Percentiles rank a stretch among this genome's conserved stretches.
phyloP scores from a whole-genome alignment of 495 filamentous ascomycete genomes.

The Aspergillus steynii region DNA sequence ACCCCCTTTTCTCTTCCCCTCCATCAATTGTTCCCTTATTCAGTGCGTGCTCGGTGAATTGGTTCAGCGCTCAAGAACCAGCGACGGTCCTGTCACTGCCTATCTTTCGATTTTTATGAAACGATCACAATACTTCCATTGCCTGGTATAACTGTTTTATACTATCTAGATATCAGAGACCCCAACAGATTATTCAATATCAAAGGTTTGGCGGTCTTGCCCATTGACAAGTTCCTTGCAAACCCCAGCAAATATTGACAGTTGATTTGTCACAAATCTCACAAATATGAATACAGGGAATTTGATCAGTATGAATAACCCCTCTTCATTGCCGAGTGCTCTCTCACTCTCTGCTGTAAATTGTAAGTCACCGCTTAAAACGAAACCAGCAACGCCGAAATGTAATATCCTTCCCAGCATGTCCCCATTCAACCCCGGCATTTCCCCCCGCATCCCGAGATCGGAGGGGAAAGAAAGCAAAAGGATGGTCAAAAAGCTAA shows the following conservation, averaged over 20 bases:
- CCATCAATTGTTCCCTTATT: too few relatives aligned
- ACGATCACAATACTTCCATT: too few relatives aligned
- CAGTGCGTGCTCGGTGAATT: too few relatives aligned
- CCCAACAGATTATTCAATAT: background rate
- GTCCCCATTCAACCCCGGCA: conserved; percentile 4
- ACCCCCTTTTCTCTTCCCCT: background rate
- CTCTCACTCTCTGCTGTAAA: background rate
- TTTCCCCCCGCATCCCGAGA: conserved; percentile 1
- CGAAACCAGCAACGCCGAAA: conserved; percentile 12
- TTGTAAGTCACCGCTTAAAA: background rate
- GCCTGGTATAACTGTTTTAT: too few relatives aligned
- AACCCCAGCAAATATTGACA: background rate
- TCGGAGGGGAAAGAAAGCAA: conserved; percentile 1
- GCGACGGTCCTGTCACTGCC: background rate
- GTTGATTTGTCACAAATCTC: background rate
- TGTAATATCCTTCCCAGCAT: conserved; percentile 19
- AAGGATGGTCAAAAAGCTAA: conserved; percentile 2
- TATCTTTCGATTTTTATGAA: background rate
- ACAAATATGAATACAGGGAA: background rate
- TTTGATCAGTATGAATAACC: background rate
- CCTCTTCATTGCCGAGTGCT: conserved; percentile 1
- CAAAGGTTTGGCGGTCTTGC: background rate
- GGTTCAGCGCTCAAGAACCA: too few relatives aligned
- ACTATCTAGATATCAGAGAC: background rate
- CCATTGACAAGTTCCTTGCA: background rate